Conservation (phyloP, 345 rosid genomes). For the Murraya koenigii region DNA sequence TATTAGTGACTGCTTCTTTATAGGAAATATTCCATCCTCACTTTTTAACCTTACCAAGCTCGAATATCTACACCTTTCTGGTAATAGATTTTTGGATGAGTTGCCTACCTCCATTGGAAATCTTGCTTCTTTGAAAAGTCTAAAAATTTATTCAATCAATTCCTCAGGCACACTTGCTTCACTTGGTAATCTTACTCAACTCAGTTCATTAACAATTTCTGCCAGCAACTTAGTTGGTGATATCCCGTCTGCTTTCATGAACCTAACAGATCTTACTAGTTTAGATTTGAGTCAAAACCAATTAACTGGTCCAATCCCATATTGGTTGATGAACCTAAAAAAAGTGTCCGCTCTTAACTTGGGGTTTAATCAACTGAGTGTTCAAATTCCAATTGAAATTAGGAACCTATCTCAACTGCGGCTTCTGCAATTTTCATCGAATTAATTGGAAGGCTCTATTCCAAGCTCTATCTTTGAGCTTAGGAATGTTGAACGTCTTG, state of each 20-base stretch:
- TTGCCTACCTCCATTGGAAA: background rate
- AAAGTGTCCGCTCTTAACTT: background rate
- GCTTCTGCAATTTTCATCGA: background rate
- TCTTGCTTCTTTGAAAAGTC: background rate
- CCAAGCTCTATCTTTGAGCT: background rate
- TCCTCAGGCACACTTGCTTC: background rate
- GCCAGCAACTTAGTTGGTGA: background rate
- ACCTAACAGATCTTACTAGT: background rate
- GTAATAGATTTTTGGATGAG: background rate
- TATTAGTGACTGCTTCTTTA: background rate
- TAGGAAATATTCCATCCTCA: background rate
- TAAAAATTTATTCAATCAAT: background rate
- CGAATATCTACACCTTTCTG: background rate
- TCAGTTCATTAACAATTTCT: background rate
- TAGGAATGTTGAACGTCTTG: background rate
- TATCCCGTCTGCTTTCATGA: background rate
- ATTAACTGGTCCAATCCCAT: slow-evolving; percentile 22
- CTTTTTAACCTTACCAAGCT: background rate
- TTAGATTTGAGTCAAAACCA: background rate
- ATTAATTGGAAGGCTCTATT: background rate
- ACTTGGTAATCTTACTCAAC: background rate
- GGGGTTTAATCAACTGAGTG: background rate
- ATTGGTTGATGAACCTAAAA: background rate
- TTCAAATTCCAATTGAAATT: background rate
- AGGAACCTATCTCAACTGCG: background rate